A percentile compares a stretch with the other conserved stretches of the same genome.
Evolutionary conservation across 1,284 basidiomycete species (phyloP).

Genomic region (Pterulicium gracile): DNA sequence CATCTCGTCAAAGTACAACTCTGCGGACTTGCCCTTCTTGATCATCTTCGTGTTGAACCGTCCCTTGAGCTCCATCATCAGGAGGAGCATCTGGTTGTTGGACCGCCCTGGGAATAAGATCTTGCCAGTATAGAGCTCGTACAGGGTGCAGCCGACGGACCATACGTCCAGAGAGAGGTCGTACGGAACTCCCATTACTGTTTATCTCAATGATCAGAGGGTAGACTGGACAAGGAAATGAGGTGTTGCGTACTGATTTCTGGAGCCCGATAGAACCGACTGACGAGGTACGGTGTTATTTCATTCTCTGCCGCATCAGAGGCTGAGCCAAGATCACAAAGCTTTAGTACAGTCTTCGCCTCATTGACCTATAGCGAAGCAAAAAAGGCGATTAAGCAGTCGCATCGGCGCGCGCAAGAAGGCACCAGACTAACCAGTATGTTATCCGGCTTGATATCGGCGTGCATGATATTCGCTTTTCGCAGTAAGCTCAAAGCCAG

Average conservation of each 20-base stretch:
- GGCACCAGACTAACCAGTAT: conserved; percentile 56
- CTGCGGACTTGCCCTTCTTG: conserved; percentile 88
- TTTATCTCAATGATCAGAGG: conserved; percentile 3
- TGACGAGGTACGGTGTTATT: conserved; percentile 97
- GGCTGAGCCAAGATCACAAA: conserved; percentile 96
- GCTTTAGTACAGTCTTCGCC: conserved; percentile 85
- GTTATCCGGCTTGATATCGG: conserved; percentile 3
- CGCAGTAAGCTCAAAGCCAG: conserved; percentile 22
- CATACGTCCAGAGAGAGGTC: conserved; percentile 93
- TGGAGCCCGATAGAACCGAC: conserved; percentile 95
- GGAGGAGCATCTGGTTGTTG: conserved; percentile 96
- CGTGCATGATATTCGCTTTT: conserved; percentile 2
- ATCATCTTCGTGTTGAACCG: conserved; percentile 91
- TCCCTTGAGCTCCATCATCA: conserved; percentile 96
- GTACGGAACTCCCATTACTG: conserved; percentile 92
- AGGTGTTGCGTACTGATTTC: conserved; percentile 80
- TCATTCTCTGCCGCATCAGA: conserved; percentile 91
- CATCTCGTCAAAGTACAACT: conserved; percentile 90
- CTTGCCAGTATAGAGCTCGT: conserved; percentile 97
- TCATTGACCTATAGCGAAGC: conserved; percentile 70
- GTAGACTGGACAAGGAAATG: conserved; percentile 2
- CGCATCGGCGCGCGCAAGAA: conserved; percentile 10
- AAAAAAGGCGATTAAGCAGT: conserved; percentile 7
- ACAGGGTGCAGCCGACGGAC: conserved; percentile 97
- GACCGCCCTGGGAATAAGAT: conserved; percentile 95